Evolutionary conservation across 208 protist species (phyloP), one percentile per base, ranked within the genome.

Genomic region (Leishmania braziliensis): DNA sequence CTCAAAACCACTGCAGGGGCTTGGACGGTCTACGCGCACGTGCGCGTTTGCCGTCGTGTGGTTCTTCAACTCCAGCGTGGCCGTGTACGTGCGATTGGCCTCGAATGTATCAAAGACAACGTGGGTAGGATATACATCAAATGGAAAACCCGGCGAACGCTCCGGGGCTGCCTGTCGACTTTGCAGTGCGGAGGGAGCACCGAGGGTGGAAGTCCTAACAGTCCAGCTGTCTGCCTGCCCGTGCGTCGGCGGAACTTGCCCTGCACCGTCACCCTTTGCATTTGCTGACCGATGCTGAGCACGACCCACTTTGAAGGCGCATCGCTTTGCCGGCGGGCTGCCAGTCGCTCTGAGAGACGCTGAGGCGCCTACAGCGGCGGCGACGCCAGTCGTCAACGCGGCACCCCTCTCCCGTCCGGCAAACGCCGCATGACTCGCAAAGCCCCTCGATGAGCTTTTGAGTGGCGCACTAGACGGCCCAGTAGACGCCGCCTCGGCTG

Each of bases 21-120:
- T 86, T 1, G 95, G 94, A 2, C 80, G 89, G 33, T 92, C 76
- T 16, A 99, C 86, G n/a, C 94, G 95, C 6, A 99, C 80, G 79
- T 93, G 93, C 65, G 98, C 87, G 48, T 88, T 91, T 46, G 87
- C 75, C 50, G 89, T 84, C 3, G 93, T 97, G 63, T 86, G 89
- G 81, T 99, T 99, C 46, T 94, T 96, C 50, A 99, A 83, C 33
- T 84, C 83, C 14, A 99, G 79, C 5, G 78, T 76, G 12, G 90
- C 85, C 54, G 95, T 90, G 81, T 98, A 98, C 26, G 82, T 89
- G 2, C 90, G 75, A 82, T 97, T 92, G 1, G 93, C 84, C 62
- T 94, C 84, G 81, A 96, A 95, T 18, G 79, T 85, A 36, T 92
- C 81, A 81, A 99, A 98, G 8, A 89, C 74, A 33, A 99, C 85